Conservation (phyloP, 768 basidiomycete species). For the Tulasnella sp. region DNA sequence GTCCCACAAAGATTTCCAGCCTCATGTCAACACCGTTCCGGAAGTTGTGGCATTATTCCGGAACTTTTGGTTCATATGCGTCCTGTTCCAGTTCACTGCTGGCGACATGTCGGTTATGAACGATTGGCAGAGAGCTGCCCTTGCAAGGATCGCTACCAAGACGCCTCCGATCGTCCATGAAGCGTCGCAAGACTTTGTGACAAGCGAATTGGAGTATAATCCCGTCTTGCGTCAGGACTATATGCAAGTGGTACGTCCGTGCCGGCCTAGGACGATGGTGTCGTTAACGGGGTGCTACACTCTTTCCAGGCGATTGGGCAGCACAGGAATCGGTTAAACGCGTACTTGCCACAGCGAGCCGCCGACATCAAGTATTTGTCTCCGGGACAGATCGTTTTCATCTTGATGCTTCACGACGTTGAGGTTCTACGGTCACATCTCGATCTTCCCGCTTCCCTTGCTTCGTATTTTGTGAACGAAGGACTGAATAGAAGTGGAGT, state of each 20-base stretch:
- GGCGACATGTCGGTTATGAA: slow-evolving; percentile 22
- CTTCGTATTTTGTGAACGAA: slow-evolving; percentile 78
- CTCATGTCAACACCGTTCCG: slow-evolving; percentile 41
- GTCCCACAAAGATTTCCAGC: slow-evolving; percentile 52
- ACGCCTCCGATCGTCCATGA: slow-evolving; percentile 80
- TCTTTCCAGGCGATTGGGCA: slow-evolving; percentile 48
- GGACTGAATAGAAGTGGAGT: slow-evolving; percentile 61
- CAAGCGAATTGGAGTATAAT: slow-evolving; percentile 86
- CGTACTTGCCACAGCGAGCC: slow-evolving; percentile 50
- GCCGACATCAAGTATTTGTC: slow-evolving; percentile 63
- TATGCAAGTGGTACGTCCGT: slow-evolving; percentile 48
- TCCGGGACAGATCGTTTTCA: slow-evolving; percentile 43
- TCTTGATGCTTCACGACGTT: slow-evolving; percentile 44
- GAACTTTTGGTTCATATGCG: slow-evolving; percentile 88
- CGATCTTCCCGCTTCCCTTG: slow-evolving; percentile 68
- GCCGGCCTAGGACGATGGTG: background rate
- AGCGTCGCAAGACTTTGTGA: slow-evolving; percentile 65
- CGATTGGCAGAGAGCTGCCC: slow-evolving; percentile 66
- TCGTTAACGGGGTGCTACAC: background rate
- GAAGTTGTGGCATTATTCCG: slow-evolving; percentile 69
- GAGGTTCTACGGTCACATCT: slow-evolving; percentile 74
- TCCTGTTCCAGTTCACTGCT: slow-evolving; percentile 68
- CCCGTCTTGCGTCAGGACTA: slow-evolving; percentile 81
- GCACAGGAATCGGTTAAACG: slow-evolving; percentile 52
- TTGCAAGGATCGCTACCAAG: slow-evolving; percentile 69